Base-by-base conservation (phyloP, 768 basidiomycete genomes). In the Agaricus subrufescens region DNA sequence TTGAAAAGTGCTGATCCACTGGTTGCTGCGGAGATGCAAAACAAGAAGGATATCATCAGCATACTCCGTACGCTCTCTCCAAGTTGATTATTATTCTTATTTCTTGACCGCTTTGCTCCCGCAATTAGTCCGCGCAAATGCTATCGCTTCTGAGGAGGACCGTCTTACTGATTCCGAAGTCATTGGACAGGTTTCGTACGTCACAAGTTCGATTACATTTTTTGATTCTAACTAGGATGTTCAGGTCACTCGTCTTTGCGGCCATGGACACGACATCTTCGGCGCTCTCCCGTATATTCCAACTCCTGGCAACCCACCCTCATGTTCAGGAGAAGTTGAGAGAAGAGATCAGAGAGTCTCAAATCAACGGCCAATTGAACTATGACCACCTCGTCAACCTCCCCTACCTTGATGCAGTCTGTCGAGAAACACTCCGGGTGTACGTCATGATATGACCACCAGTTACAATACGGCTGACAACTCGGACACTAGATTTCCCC, bases 41-140 rank as follows among this genome's bases (percentile, higher is more conserved):
- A 66, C 50, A 73, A 72, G 26, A 74, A 71, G 50, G 77, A 78
- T 59, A 67, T 79, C 37, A 69, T 77, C 60, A 78, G 74, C 54
- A 65, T 75, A 27, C 61, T 78, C 31, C 56, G 76, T 79, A 59
- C 31, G 71, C 52, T 26, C 25, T 40, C 52, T 15, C 4, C 15
- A 19, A 19, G 30, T 37, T 51, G 39, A 29, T 34, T 40, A 10
- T 15, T 43, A 30, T 12, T 54, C 15, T 50, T 9, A 34, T 50
- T 2, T 5, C 9, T 46, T 38, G 12, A 43, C 47, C 50, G 30
- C 42, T 8, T 23, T 23, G n/a, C 11, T 23, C 26, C 6, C 6
- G 12, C 11, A 42, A 14, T 2, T 45, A 78, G 76, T 77, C 56
- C 67, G 66, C 54, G 73, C 67, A 1, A 77, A 76, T 54, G 62